These are phyloP conservation scores for Beta vulgaris DNA, from an alignment of 148 eudicot genomes.

Conservation along the genomic window DNA sequence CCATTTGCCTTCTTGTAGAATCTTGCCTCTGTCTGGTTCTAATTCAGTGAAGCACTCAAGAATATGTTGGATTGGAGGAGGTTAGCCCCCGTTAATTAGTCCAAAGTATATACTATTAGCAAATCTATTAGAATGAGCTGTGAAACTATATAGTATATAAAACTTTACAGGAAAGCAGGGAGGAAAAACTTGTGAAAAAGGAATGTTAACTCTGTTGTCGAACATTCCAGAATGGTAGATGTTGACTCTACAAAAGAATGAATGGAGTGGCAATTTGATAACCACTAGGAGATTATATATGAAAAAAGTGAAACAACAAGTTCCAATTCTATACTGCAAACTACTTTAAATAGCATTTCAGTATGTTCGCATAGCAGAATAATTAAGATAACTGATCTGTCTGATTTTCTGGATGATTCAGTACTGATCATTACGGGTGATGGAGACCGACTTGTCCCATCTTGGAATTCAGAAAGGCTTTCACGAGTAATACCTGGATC, in stretches of 20 bases:
- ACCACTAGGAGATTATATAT: not conserved
- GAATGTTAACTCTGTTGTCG: not conserved
- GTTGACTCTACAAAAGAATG: too few relatives aligned
- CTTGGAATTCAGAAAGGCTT: constrained; percentile 82
- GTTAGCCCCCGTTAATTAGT: not conserved
- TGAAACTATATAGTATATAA: too few relatives aligned
- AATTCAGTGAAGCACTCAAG: not conserved
- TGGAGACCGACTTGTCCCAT: constrained; percentile 70
- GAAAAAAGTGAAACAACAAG: not conserved
- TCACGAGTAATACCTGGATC: constrained; percentile 76
- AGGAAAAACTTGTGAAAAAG: not conserved
- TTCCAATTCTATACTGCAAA: not conserved
- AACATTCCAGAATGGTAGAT: not conserved
- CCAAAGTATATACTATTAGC: not conserved
- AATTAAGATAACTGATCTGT: not conserved
- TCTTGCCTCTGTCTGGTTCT: not conserved
- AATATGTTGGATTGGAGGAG: not conserved
- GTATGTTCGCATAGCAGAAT: not conserved
- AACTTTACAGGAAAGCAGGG: not conserved
- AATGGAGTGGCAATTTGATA: not conserved
- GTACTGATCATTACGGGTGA: constrained; percentile 87
- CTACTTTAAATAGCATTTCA: not conserved
- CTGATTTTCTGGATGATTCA: constrained; percentile 19
- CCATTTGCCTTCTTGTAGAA: not conserved
- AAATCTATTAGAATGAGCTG: not conserved